Evolutionary conservation across 2,329 filamentous ascomycete genomes (phyloP), one percentile per base, ranked within the genome.

Genomic region (Torrubiellomyces zombiae): DNA sequence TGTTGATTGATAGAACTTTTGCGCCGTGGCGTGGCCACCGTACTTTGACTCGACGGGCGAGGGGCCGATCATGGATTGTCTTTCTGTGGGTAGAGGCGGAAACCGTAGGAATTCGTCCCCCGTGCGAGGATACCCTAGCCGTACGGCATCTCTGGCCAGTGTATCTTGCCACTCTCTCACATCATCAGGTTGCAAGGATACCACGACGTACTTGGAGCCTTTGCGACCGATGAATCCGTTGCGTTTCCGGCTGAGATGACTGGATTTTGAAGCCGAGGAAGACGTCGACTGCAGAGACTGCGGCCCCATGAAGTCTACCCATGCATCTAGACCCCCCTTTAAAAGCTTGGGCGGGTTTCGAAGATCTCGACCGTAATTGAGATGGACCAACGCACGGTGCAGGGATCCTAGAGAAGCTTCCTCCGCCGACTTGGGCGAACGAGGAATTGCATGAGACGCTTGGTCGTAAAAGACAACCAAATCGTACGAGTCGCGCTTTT

Each of bases 401-500:
- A 98, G 57, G 10, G 73, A 73, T 34, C 73, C 60, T 12, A 94
- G 50, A n/a, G 72, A 67, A 42, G 40, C 54, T 47, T 49, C 63
- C 43, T 48, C 50, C 37, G 47, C 37, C 26, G 47, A 48, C 14
- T 36, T 44, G 27, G 36, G 45, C 32, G 38, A 39, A 28, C 34
- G 30, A 30, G 36, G 33, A 12, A 91, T 38, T 34, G 56, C 36
- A 49, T 64, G 29, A 41, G 79, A 60, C 45, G 63, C 32, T 35
- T 86, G 67, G 46, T 98, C 83, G 45, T 95, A 92, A 40, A 91
- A 89, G 0, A 98, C 79, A 8, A 98, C 67, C 20, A 94, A 53
- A 36, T 95, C 83, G 38, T 78, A 93, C 28, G 76, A 63, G 34
- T 85, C 65, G 9, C 75, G 66, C 28, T 69, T 56, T 20, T 69